Evolutionary conservation across 768 basidiomycete species (phyloP).

Genomic region (Neoboletus magnificus): DNA sequence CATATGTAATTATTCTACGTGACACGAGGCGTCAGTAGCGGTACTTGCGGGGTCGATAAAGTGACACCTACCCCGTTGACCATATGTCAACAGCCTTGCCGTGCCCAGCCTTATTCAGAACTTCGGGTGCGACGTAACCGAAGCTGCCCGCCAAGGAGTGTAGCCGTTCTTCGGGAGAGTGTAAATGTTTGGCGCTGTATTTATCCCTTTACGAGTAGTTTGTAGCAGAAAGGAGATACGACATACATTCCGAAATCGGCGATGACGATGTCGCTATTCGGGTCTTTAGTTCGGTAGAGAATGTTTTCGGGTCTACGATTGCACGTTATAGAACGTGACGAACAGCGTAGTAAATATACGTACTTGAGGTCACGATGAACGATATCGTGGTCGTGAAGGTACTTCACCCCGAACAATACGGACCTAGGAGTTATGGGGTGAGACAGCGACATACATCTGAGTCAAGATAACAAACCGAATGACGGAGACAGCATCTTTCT

Average conservation of each 20-base stretch:
- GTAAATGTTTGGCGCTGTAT: constrained; percentile 75
- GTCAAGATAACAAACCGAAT: constrained; percentile 49
- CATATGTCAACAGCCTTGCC: constrained; percentile 93
- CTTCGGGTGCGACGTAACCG: constrained; percentile 91
- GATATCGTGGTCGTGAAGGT: constrained; percentile 88
- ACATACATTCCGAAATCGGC: constrained; percentile 95
- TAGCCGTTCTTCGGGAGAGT: constrained; percentile 66
- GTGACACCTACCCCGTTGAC: constrained; percentile 74
- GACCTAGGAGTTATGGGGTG: constrained; percentile 45
- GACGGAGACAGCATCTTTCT: constrained; percentile 81
- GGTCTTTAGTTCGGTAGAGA: constrained; percentile 75
- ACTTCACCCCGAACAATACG: constrained; percentile 79
- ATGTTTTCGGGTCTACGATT: constrained; percentile 86
- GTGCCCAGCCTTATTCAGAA: constrained; percentile 77
- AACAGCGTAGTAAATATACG: constrained; percentile 14
- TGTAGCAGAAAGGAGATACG: background rate
- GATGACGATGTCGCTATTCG: constrained; percentile 85
- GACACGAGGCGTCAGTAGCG: background rate
- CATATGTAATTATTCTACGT: constrained; percentile 86
- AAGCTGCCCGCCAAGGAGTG: constrained; percentile 75
- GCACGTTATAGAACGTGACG: background rate
- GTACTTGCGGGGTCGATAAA: background rate
- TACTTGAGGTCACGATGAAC: constrained; percentile 97
- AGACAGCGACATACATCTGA: background rate
- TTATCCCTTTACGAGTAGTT: background rate